These are phyloP conservation scores for Cystobasidiopsis lactophilus DNA, from an alignment of 768 basidiomycete genomes.

Conservation along the genomic window DNA sequence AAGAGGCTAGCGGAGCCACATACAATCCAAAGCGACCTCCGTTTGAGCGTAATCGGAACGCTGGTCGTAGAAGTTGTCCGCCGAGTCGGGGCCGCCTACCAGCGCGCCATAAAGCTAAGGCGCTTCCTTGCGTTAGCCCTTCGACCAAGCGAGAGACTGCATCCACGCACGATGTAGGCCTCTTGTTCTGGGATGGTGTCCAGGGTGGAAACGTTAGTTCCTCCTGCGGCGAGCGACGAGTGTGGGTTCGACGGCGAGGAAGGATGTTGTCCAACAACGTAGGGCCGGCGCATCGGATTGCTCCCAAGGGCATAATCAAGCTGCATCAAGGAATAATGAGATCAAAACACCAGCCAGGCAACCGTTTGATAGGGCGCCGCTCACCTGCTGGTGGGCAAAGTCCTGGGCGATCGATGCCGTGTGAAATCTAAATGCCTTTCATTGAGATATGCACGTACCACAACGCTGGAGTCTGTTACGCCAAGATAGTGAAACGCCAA, in stretches of 20 bases:
- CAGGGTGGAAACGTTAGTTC: not conserved
- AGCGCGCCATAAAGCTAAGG: conserved; percentile 76
- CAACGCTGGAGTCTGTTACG: conserved; percentile 3
- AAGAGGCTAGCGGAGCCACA: not conserved
- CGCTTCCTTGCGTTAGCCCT: too few relatives aligned
- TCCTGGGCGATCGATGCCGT: too few relatives aligned
- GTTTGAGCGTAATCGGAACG: conserved; percentile 75
- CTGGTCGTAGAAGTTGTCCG: conserved; percentile 60
- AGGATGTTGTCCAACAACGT: conserved; percentile 70
- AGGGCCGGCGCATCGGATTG: conserved; percentile 80
- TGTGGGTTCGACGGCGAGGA: conserved; percentile 82
- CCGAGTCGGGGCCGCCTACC: conserved; percentile 60
- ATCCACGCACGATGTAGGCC: conserved; percentile 53
- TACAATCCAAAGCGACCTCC: conserved; percentile 34
- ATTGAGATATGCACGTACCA: too few relatives aligned
- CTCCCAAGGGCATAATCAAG: conserved; percentile 62
- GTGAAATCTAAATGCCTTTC: too few relatives aligned
- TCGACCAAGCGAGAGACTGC: too few relatives aligned
- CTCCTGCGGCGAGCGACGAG: conserved; percentile 6
- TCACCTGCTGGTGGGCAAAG: too few relatives aligned
- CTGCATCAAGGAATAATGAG: conserved; percentile 27
- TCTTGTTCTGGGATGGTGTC: conserved; percentile 42
- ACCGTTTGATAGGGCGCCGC: too few relatives aligned
- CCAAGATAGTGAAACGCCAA: not conserved
- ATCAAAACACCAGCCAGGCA: too few relatives aligned